Conservation (phyloP, 75 land plant species). For the Sequoiadendron giganteum region DNA sequence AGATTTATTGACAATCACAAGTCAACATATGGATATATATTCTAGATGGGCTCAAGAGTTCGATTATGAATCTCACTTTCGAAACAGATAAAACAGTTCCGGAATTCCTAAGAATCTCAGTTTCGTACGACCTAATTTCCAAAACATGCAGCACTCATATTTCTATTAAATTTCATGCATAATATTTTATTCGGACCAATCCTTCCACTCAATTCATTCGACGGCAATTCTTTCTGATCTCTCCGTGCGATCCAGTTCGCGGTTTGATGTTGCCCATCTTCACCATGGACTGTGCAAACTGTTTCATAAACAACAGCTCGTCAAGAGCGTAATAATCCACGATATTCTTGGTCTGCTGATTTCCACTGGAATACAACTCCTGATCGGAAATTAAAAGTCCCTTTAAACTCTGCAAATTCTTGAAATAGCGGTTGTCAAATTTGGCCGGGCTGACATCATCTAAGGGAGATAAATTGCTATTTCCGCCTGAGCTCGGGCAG, state of each 20-base stretch:
- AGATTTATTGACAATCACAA: no score
- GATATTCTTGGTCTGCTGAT: neutral
- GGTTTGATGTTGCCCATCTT: constrained; percentile 27
- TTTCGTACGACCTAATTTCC: no score
- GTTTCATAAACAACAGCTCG: constrained; percentile 30
- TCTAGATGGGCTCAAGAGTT: no score
- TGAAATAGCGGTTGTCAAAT: constrained; percentile 58
- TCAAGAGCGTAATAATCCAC: constrained; percentile 8
- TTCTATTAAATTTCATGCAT: no score
- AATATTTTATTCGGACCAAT: neutral
- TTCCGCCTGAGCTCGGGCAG: constrained; percentile 33
- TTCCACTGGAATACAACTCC: constrained; percentile 13
- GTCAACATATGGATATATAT: no score
- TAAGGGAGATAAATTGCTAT: constrained; percentile 14
- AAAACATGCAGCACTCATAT: no score
- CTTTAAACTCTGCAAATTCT: constrained; percentile 20
- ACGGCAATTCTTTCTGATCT: constrained; percentile 18
- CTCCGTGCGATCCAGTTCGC: constrained; percentile 17
- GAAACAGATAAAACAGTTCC: no score
- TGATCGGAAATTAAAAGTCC: constrained; percentile 56
- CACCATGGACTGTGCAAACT: constrained; percentile 15
- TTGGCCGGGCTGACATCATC: constrained; percentile 26
- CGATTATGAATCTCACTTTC: no score
- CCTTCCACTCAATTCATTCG: constrained; percentile 6
- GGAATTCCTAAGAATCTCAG: no score